These are phyloP conservation scores for Withania somnifera DNA, from an alignment of 305 asterid genomes.

Conservation along the genomic window DNA sequence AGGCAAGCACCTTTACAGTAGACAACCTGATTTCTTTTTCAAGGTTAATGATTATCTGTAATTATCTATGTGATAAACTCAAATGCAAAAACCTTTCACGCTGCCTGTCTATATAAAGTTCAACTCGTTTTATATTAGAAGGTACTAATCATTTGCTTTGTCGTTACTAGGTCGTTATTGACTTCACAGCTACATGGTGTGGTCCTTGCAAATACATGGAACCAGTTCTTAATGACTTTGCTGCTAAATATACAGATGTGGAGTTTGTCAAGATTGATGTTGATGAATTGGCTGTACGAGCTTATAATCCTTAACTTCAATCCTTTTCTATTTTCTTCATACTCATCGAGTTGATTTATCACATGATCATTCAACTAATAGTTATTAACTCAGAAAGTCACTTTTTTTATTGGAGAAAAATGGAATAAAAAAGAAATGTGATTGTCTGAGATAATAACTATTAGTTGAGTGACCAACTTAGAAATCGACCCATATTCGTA, in stretches of 20 bases:
- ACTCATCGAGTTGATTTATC: not conserved
- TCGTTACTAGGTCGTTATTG: conserved; percentile 47
- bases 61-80: no score
- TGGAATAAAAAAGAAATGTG: not conserved
- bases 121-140: not conserved
- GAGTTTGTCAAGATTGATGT: conserved; percentile 84
- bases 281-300: conserved; percentile 48
- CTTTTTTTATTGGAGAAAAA: not conserved
- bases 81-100: not conserved
- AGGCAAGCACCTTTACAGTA: no score
- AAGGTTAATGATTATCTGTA: not conserved
- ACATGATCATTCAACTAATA: not conserved
- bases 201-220: conserved; percentile 67
- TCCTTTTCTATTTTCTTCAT: not conserved
- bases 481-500: not conserved
- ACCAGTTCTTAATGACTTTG: conserved; percentile 47
- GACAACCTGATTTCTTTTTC: not conserved
- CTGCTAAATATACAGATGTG: conserved; percentile 41
- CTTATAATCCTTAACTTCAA: not conserved
- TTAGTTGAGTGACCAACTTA: not conserved
- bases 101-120: not conserved
- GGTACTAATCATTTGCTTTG: not conserved
- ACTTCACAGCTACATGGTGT: conserved; percentile 84
- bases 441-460: not conserved
- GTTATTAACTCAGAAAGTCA: not conserved